phyloP scores from a whole-genome alignment of 306 rosid genomes.

The Dicorynia guianensis region DNA sequence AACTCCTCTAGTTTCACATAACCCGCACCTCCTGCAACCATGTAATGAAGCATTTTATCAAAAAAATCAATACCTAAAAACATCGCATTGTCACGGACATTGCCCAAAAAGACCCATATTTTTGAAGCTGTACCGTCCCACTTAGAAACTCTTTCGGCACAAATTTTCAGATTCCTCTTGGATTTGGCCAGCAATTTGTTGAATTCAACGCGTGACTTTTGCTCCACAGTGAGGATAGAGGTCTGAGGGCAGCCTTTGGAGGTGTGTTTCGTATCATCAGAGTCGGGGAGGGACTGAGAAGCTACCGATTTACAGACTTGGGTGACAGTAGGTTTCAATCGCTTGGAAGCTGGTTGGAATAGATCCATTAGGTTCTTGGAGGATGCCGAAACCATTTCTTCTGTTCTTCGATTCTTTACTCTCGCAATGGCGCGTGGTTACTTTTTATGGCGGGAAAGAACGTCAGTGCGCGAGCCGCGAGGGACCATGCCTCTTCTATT shows the following conservation, averaged over 20 bases:
- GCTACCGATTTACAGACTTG: conserved; percentile 33
- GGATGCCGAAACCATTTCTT: conserved; percentile 48
- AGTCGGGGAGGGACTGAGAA: conserved; percentile 15
- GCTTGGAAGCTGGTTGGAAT: conserved; percentile 64
- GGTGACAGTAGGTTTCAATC: conserved; percentile 52
- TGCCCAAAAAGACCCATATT: neutral
- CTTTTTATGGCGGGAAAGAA: conserved; percentile 35
- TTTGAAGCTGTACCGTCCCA: conserved; percentile 45
- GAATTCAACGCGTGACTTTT: conserved; percentile 67
- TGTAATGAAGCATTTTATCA: neutral
- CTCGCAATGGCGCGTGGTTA: neutral
- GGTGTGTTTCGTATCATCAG: neutral
- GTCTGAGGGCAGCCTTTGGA: conserved; percentile 27
- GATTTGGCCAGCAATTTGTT: conserved; percentile 72
- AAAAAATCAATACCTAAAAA: neutral
- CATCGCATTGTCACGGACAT: neutral
- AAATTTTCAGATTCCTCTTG: conserved; percentile 68
- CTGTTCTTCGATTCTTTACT: neutral
- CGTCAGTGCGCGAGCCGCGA: neutral
- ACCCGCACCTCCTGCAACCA: conserved; percentile 23
- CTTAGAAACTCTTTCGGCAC: conserved; percentile 55
- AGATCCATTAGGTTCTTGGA: conserved; percentile 63
- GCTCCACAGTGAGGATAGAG: conserved; percentile 39
- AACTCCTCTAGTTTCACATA: conserved; percentile 68
- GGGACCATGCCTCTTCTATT: too few relatives aligned